Base-by-base conservation (phyloP, 257 asterid species). In the Salvia miltiorrhiza region DNA sequence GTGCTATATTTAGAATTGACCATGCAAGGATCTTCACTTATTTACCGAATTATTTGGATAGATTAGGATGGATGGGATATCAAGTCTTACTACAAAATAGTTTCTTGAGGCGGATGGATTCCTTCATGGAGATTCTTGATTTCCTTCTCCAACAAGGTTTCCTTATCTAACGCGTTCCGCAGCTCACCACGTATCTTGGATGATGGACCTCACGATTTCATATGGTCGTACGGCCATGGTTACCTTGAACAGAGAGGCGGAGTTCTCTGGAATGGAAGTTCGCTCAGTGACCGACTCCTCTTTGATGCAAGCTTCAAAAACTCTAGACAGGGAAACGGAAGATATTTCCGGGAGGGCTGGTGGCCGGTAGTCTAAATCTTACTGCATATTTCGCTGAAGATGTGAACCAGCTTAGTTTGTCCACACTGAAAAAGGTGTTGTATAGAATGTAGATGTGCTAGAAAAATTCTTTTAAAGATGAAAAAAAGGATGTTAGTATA, bases 371-470 rank as follows among this genome's bases (percentile, higher is more conserved):
- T 65, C 35, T 2, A 65, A 56, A 20, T 37, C 65, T 13, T 69
- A 39, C 56, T 37, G 72, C 72, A 67, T 35, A 32, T 73, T 19
- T 59, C 21, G 10, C 30, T n/a, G 71, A 60, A 64, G 71, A 62
- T 59, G 28, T 33, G 67, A 67, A 61, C 68, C 39, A 48, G 60
- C 82, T 37, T 74, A 63, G 50, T 63, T 63, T 57, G 39, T 43
- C 78, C 63, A 54, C 63, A 37, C 40, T 45, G 72, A 19, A 57
- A 44, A 59, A 61, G 73, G 73, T 69, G 65, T 44, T 70, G 70
- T 73, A 56, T 49, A 70, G 78, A 69, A 69, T 65, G 59, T 69
- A 63, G 72, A 73, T 20, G 63, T 21, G 17, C 28, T 71, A 40
- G 24, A 43, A 45, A 19, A 54, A 66, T 67, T 77, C 75, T 77